Base-by-base conservation (phyloP, 768 basidiomycete species). In the Trametes punicea region DNA sequence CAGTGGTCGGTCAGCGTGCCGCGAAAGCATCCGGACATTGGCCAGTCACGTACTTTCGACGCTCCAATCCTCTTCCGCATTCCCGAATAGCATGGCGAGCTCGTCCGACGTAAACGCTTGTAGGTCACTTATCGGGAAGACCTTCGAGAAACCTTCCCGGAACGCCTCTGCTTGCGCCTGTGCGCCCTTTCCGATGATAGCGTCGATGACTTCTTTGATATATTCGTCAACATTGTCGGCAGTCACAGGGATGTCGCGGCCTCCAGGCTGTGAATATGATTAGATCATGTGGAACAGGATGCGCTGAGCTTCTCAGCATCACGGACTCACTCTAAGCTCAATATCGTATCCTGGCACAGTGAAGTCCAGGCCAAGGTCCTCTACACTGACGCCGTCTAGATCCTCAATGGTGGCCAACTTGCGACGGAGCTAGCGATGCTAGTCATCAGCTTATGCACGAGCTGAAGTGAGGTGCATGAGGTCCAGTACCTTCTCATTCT, bases 31-130 rank as follows among this genome's bases (percentile, higher is more conserved):
- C 8, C 15, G 4, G 16, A 25, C 13, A 18, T 15, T 7, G 7
- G 29, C 8, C 25, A 40, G 5, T 13, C 13, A 55, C 92, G 61
- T 70, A 98, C 95, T 93, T 70, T 97, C 94, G 10, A 78, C 68
- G 58, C 82, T 85, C 97, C 97, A 99, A 68, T 99, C 97, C 67
- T 99, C 97, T n/a, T 98, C 93, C 8, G 89, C 84, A 64, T 95
- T 95, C 16, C 96, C 96, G 65, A 98, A 96, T 20, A 98, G 77
- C 82, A 96, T 90, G 15, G 90, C 89, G n/a, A 99, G 74, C 70
- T 99, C 97, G 56, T 97, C 92, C 4, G 92, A 81, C 33, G 95
- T 88, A 74, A 99, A 99, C 6, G 92, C 90, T 62, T 88, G 84
- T 27, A 99, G 75, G 66, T 99, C 95, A 25, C 79, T 75, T 42